phyloP scores from a whole-genome alignment of 768 basidiomycete species.

The Panus rudis region DNA sequence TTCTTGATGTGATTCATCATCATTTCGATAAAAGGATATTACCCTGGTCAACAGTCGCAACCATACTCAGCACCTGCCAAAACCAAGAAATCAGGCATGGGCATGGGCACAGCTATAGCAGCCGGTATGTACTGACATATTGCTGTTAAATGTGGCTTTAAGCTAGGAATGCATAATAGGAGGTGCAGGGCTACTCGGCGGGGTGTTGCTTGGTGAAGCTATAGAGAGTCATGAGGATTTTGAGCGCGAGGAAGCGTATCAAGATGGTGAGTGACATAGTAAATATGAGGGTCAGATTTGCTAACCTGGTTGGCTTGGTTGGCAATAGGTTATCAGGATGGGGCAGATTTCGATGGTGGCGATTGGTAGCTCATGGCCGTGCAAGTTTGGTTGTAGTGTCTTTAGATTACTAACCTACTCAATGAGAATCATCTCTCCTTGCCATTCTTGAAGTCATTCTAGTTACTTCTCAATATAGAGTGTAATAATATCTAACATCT shows the following conservation, averaged over 20 bases:
- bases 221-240: conserved; percentile 36
- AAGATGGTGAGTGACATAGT: conserved; percentile 25
- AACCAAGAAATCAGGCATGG: conserved; percentile 41
- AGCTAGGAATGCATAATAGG: conserved; percentile 24
- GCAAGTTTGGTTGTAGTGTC: too few relatives aligned
- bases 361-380: too few relatives aligned
- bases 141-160: not conserved
- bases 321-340: too few relatives aligned
- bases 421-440: too few relatives aligned
- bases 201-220: conserved; percentile 45
- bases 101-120: conserved; percentile 40
- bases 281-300: not conserved
- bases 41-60: not conserved
- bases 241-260: conserved; percentile 26
- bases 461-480: too few relatives aligned
- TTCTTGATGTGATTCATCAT: not conserved
- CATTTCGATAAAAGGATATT: not conserved
- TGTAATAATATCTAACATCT: too few relatives aligned
- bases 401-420: too few relatives aligned
- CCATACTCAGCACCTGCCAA: conserved; percentile 17
- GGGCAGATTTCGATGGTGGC: too few relatives aligned
- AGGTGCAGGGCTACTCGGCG: conserved; percentile 63
- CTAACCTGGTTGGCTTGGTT: too few relatives aligned
- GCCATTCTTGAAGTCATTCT: too few relatives aligned
- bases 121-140: conserved; percentile 31